Conservation (phyloP, 2,329 filamentous ascomycete species). For the Aspergillus sergii region DNA sequence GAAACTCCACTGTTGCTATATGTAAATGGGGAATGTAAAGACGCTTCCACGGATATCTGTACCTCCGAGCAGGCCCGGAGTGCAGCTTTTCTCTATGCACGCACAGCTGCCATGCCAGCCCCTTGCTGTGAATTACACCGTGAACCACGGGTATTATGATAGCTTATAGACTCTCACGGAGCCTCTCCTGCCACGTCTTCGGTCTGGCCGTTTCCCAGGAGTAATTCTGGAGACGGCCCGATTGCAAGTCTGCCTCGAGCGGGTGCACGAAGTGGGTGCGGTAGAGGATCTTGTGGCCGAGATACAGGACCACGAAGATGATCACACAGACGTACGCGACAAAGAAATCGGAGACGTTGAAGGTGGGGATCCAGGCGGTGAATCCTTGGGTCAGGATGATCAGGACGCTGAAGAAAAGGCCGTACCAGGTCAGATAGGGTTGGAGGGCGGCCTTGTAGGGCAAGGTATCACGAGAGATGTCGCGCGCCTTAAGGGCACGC, state of each 20-base stretch:
- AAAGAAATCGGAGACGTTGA: slow-evolving; percentile 63
- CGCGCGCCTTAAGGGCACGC: slow-evolving; percentile 58
- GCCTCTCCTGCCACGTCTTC: slow-evolving; percentile 25
- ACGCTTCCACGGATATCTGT: neutral
- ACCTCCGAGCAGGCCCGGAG: neutral
- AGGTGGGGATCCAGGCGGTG: slow-evolving; percentile 62
- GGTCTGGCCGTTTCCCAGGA: slow-evolving; percentile 35
- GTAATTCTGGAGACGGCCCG: slow-evolving; percentile 34
- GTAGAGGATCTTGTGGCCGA: slow-evolving; percentile 58
- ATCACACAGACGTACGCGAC: slow-evolving; percentile 66
- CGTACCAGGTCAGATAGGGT: slow-evolving; percentile 66
- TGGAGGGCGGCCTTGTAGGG: slow-evolving; percentile 64
- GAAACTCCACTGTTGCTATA: neutral
- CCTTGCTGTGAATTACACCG: neutral
- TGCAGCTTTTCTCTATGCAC: neutral
- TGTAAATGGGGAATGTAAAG: neutral
- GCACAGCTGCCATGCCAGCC: neutral
- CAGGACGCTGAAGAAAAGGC: slow-evolving; percentile 64
- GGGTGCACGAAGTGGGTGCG: slow-evolving; percentile 39
- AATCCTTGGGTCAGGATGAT: slow-evolving; percentile 70
- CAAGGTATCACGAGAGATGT: slow-evolving; percentile 59
- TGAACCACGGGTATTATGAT: neutral
- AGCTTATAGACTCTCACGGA: slow-evolving; percentile 7
- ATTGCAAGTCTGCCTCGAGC: slow-evolving; percentile 45
- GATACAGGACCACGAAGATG: slow-evolving; percentile 60